Base-by-base conservation (phyloP, 768 basidiomycete species). In the Leccinum ochraceum region DNA sequence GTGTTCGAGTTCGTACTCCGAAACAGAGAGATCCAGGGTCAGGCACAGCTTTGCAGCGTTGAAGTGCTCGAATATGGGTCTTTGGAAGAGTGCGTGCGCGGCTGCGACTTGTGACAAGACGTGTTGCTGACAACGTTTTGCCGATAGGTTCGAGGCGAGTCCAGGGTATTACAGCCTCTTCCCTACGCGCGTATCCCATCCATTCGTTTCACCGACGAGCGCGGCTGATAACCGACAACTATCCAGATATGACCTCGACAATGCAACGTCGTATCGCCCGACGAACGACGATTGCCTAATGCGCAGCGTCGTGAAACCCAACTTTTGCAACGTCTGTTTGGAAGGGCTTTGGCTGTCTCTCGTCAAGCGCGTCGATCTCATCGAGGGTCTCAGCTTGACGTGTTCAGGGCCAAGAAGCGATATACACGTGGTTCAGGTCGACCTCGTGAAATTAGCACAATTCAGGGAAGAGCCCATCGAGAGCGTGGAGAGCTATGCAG, bases 281-380 rank as follows among this genome's bases (percentile, higher is more conserved):
- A 92, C 90, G 3, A 90, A 91, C 63, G 86, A 90, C 61, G 88
- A 86, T 70, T 92, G 91, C 69, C 83, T 92, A 52, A 92, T 93
- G 91, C 88, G 91, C 46, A 75, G 77, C 56, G 86, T 90, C 46
- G 85, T 81, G 30, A 79, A 81, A 0, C 86, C 89, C 57, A 83
- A 88, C 67, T 89, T 92, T 69, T 92, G 91, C 79, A 84, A 79
- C 63, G 86, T 83, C 54, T 93, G 91, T 68, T 66, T 82, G 14
- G 91, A 92, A 63, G 88, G 82, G 6, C 83, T 92, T 34, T 92
- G 91, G 90, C 74, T 83, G 52, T 78, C 83, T 17, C 82, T 91
- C 22, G 79, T 91, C 8, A 71, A 74, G 48, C 81, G 81, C 37
- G 74, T 92, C 56, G 78, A 76, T 67, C 81, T 91, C 66, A 83